A percentile compares a stretch with the other conserved stretches of the same genome.
Conservation (phyloP, 2,329 filamentous ascomycete genomes). For the Neonectria ditissima region DNA sequence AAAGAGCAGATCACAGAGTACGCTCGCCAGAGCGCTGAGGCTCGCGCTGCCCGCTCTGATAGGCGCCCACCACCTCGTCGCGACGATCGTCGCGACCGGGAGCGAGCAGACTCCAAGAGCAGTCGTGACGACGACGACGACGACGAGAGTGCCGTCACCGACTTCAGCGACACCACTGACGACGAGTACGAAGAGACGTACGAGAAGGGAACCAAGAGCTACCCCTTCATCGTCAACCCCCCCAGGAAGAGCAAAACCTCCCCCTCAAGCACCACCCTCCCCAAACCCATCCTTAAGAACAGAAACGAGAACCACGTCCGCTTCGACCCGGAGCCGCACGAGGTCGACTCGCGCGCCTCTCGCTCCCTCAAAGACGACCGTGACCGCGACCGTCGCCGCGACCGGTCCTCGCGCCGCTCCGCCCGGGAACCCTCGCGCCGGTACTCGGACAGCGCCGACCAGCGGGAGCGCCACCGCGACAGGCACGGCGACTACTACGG, state of each 20-base stretch:
- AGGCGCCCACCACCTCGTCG: conserved; percentile 25
- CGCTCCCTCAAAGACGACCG: conserved; percentile 49
- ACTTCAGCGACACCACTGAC: conserved; percentile 49
- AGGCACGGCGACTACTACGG: conserved; percentile 51
- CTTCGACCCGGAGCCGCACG: conserved; percentile 62
- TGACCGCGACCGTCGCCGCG: conserved; percentile 37
- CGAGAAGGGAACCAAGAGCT: conserved; percentile 48
- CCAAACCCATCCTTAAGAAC: conserved; percentile 73
- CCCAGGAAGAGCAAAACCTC: conserved; percentile 50
- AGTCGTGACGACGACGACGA: conserved; percentile 50
- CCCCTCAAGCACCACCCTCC: conserved; percentile 53
- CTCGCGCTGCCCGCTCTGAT: conserved; percentile 55
- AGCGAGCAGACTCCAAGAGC: conserved; percentile 48
- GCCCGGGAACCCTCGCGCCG: conserved; percentile 37
- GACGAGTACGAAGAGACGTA: conserved; percentile 49
- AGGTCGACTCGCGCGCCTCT: conserved; percentile 53
- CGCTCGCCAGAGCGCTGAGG: conserved; percentile 61
- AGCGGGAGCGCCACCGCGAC: conserved; percentile 44
- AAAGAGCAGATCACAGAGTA: conserved; percentile 64
- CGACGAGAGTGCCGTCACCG: conserved; percentile 46
- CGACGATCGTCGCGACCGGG: conserved; percentile 27
- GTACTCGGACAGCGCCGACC: conserved; percentile 43
- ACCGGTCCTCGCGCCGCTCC: conserved; percentile 32
- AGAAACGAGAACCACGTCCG: conserved; percentile 68
- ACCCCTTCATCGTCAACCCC: conserved; percentile 53